Evolutionary conservation across 2,329 filamentous ascomycete species (phyloP).

Genomic region (Graphilbum sp.): DNA sequence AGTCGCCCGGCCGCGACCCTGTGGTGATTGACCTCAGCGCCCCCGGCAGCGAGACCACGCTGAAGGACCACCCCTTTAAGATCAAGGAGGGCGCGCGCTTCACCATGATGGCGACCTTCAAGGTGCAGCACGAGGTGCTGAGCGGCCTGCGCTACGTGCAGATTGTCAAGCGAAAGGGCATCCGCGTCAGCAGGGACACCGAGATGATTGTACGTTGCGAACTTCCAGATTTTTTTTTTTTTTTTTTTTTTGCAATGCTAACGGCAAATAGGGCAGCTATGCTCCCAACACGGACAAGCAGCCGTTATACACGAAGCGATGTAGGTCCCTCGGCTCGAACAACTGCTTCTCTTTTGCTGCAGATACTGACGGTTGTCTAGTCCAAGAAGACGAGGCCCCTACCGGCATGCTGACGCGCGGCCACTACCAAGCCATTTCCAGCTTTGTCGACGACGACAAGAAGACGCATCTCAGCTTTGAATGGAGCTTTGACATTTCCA

Average conservation of each 20-base stretch:
- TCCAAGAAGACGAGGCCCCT: slow-evolving; percentile 83
- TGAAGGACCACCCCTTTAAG: slow-evolving; percentile 87
- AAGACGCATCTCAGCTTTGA: slow-evolving; percentile 81
- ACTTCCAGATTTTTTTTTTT: no score
- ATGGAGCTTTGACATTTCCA: slow-evolving; percentile 92
- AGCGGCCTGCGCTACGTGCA: slow-evolving; percentile 94
- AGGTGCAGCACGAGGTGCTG: slow-evolving; percentile 92
- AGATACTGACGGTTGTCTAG: slow-evolving; percentile 24
- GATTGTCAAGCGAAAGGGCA: slow-evolving; percentile 75
- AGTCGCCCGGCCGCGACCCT: slow-evolving; percentile 64
- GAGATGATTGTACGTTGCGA: slow-evolving; percentile 96
- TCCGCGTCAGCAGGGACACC: slow-evolving; percentile 80
- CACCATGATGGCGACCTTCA: slow-evolving; percentile 86
- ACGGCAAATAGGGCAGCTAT: slow-evolving; percentile 58
- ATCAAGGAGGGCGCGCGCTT: slow-evolving; percentile 95
- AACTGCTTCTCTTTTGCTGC: no score
- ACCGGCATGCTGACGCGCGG: slow-evolving; percentile 80
- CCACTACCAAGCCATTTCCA: slow-evolving; percentile 76
- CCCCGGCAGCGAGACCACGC: slow-evolving; percentile 53
- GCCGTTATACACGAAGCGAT: slow-evolving; percentile 76
- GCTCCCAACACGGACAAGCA: slow-evolving; percentile 83
- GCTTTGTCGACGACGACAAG: slow-evolving; percentile 91
- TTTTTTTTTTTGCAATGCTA: no score
- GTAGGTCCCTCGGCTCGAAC: slow-evolving; percentile 39
- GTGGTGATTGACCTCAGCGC: slow-evolving; percentile 77